Evolutionary conservation across 257 asterid genomes (phyloP), one percentile per base, ranked within the genome.

Genomic region (Cruciata laevipes): DNA sequence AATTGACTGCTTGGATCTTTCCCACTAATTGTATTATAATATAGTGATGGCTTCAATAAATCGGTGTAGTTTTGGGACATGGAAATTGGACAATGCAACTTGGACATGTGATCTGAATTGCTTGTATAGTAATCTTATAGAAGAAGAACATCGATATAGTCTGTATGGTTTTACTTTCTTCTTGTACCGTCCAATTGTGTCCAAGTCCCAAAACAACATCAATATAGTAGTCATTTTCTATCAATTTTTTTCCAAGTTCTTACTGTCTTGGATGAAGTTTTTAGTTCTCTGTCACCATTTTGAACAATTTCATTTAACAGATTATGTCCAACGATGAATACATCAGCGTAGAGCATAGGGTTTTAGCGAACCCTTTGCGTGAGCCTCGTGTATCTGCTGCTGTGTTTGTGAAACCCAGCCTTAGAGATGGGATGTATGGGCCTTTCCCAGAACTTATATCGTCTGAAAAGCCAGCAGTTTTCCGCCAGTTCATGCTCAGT

Each of bases 261-360:
- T 11, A 7, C 21, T 8, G n/a, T 25, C 67, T 44, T 25, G 11
- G 5, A 59, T 0, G 9, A 11, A 11, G 18, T 11, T 42, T 42
- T 11, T 13, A 42, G 51, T 42, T 42, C 27, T 49, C 44, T 25
- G 44, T 8, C 11, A 7, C 47, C 23, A 14, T 32, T 18, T 44
- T 63, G 32, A 37, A 32, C 30, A 59, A 25, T 67, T 61, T 61
- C 30, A 23, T 66, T 51, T 49, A 75, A 71, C 76, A 82, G 87
- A 79, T 82, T n/a, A 70, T 82, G 69, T 77, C 87, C 1, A 82
- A 82, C 66, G 87, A 72, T 35, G 71, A 65, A 68, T 79, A 79
- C 77, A 75, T 59, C 52, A 82, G 84, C 4, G 84, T 82, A 44
- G 81, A 77, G 79, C 87, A 82, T 33, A 63, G 79, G 53, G 84